These are phyloP conservation scores for Spathaspora arborariae DNA, from an alignment of 805 yeast species.

Conservation along the genomic window DNA sequence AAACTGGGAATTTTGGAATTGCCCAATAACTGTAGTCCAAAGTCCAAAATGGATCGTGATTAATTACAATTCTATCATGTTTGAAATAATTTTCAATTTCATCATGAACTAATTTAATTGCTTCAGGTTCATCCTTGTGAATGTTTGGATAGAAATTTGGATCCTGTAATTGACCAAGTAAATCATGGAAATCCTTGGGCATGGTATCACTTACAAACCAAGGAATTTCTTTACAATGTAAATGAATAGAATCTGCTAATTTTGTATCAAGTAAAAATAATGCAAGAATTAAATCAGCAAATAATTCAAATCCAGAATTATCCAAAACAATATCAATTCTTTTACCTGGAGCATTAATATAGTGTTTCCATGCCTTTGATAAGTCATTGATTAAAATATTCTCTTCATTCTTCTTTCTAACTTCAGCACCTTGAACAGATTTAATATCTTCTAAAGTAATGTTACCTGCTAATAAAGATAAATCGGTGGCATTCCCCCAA, in stretches of 20 bases:
- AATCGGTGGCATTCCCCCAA: slow-evolving; percentile 98
- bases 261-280: slow-evolving; percentile 55
- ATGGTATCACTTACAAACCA: slow-evolving; percentile 98
- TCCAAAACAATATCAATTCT: slow-evolving; percentile 84
- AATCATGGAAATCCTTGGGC: slow-evolving; percentile 67
- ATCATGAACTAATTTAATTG: slow-evolving; percentile 19
- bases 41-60: slow-evolving; percentile 84
- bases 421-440: slow-evolving; percentile 86
- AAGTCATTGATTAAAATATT: slow-evolving; percentile 77
- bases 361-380: slow-evolving; percentile 57
- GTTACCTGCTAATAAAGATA: slow-evolving; percentile 85
- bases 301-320: slow-evolving; percentile 93
- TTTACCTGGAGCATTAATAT: slow-evolving; percentile 29
- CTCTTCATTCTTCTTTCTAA: slow-evolving; percentile 75
- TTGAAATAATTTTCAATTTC: slow-evolving; percentile 19
- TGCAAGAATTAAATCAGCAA: slow-evolving; percentile 32
- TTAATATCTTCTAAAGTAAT: slow-evolving; percentile 79
- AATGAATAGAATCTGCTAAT: slow-evolving; percentile 58
- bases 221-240: slow-evolving; percentile 88
- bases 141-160: slow-evolving; percentile 46
- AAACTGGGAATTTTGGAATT: slow-evolving; percentile 62
- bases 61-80: slow-evolving; percentile 18
- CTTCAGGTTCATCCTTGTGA: slow-evolving; percentile 16
- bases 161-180: slow-evolving; percentile 56
- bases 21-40: slow-evolving; percentile 72